phyloP scores from a whole-genome alignment of 108 stramenopile species.

The Chaetoceros muelleri region DNA sequence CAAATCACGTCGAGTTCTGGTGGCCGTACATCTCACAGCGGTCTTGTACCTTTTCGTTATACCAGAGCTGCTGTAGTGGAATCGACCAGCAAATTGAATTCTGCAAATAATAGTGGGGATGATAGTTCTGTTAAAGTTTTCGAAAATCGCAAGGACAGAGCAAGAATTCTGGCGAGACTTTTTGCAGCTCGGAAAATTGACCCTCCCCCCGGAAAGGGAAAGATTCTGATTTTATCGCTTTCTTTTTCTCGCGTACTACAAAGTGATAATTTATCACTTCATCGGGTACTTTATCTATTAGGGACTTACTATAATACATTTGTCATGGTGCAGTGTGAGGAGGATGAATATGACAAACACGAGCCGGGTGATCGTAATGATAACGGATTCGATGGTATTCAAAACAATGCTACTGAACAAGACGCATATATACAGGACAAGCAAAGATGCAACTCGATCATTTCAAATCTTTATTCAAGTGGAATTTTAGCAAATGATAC shows the following conservation, averaged over 20 bases:
- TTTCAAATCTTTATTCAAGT: not conserved
- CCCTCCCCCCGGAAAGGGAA: not conserved
- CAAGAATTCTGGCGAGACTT: not conserved
- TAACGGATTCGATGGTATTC: too few relatives aligned
- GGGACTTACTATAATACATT: not conserved
- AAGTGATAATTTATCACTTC: not conserved
- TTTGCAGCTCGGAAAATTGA: not conserved
- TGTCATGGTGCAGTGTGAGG: not conserved
- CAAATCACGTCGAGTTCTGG: too few relatives aligned
- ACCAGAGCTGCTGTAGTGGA: too few relatives aligned
- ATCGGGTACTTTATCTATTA: not conserved
- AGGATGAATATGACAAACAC: too few relatives aligned
- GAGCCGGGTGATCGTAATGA: too few relatives aligned
- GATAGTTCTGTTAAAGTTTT: not conserved
- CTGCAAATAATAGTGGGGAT: too few relatives aligned
- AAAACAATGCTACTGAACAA: too few relatives aligned
- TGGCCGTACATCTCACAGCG: too few relatives aligned
- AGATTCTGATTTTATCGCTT: not conserved
- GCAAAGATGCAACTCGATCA: not conserved
- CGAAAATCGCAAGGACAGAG: not conserved
- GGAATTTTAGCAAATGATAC: not conserved
- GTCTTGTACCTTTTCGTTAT: too few relatives aligned
- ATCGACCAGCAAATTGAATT: too few relatives aligned
- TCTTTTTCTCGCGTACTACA: not conserved
- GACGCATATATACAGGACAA: not conserved